phyloP scores from a whole-genome alignment of 106 monocot genomes.

The Acorus calamus region DNA sequence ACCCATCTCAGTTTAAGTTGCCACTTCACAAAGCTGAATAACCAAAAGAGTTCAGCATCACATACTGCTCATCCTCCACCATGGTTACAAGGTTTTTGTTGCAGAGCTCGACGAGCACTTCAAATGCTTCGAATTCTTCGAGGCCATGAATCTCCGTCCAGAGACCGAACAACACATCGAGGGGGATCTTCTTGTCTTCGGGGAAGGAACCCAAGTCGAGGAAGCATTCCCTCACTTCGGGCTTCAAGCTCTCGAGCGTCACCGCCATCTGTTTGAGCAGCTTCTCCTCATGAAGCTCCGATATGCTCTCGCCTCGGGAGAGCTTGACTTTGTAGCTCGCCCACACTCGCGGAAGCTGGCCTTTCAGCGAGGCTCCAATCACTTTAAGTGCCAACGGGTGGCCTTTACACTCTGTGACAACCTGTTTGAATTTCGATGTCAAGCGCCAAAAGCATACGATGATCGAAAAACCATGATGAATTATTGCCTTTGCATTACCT shows the following conservation, averaged over 20 bases:
- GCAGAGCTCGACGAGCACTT: conserved; percentile 37
- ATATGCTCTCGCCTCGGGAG: conserved; percentile 39
- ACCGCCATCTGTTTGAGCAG: conserved; percentile 42
- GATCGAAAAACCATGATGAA: too few species aligned
- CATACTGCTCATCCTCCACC: conserved; percentile 55
- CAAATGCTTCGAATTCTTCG: conserved; percentile 43
- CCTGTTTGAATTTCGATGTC: conserved; percentile 15
- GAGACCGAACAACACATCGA: conserved; percentile 41
- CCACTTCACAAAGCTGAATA: neutral
- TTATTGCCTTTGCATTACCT: conserved; percentile 14
- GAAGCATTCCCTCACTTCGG: conserved; percentile 43
- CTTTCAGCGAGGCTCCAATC: conserved; percentile 40
- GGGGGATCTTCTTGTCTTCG: conserved; percentile 57
- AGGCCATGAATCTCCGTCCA: conserved; percentile 63
- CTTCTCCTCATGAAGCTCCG: conserved; percentile 43
- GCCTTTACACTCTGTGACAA: conserved; percentile 53
- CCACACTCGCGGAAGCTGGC: conserved; percentile 52
- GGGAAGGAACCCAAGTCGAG: conserved; percentile 50
- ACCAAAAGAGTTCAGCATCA: neutral
- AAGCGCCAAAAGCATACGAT: neutral
- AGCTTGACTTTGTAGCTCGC: conserved; percentile 34
- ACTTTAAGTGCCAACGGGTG: conserved; percentile 63
- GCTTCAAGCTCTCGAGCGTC: conserved; percentile 26
- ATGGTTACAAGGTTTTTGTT: conserved; percentile 45
- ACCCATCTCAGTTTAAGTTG: too few species aligned